Base-by-base conservation (phyloP, 441 rosid species). In the Jatropha podagrica region DNA sequence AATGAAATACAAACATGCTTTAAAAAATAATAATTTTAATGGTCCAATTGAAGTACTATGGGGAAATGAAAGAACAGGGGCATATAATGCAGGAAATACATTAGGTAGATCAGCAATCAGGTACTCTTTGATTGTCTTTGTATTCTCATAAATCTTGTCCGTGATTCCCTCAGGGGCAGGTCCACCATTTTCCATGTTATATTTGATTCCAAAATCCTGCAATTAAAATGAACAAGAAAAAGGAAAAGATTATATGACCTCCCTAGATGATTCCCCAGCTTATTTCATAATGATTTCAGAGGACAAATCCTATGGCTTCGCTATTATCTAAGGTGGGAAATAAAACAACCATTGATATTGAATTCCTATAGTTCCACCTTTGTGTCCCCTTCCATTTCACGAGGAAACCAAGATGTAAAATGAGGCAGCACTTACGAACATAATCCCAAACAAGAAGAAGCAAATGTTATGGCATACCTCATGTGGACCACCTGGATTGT, bases 181-280 rank as follows among this genome's bases (percentile, higher is more conserved):
- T 74, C 99, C 99, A 75, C 99, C 99, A 74, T 92, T 96, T 84
- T 88, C 99, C 99, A 96, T 96, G 86, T 96, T 96, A 86, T 96
- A 96, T 88, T 96, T 96, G 83, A 94, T 94, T 73, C 99, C 99
- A 88, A 96, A 96, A 85, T 96, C 98, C 99, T 94, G 89, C 52
- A 80, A 63, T 10, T 41, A 12, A 40, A 44, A 14, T 17, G 58
- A 41, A 76, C n/a, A 62, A 49, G 69, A 48, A 75, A 26, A 56
- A 65, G 27, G 23, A 11, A 6, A 46, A 54, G 15, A 54, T 32
- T 42, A 65, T 15, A 71, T 11, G 10, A 44, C 7, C 27, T 49
- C 12, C 61, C 38, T 37, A 37, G 17, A 67, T 56, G 15, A 44
- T 54, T 52, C n/a, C 60, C 37, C 17, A 41, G 17, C 9, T 46